Percentiles rank a stretch among this genome's conserved stretches.
These are phyloP conservation scores for Trichoderma polysporum DNA, from an alignment of 2,329 filamentous ascomycete genomes.

Conservation along the genomic window DNA sequence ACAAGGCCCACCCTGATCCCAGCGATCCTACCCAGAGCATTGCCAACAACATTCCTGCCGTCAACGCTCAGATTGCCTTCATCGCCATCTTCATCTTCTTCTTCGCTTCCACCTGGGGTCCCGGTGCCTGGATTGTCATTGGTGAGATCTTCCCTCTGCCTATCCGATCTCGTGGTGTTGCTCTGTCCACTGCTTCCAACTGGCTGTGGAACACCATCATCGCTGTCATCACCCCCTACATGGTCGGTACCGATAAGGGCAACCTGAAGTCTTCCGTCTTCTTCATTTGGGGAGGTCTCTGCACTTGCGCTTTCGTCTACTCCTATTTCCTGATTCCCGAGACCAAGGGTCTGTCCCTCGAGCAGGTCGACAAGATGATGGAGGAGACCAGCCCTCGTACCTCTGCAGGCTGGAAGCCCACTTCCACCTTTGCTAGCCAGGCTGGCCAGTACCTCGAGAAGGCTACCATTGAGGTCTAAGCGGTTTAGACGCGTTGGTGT, in stretches of 20 bases:
- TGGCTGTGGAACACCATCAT: conserved; percentile 85
- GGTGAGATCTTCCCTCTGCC: conserved; percentile 89
- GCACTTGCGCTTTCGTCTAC: conserved; percentile 60
- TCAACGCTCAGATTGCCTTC: conserved; percentile 76
- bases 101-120: conserved; percentile 88
- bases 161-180: conserved; percentile 85
- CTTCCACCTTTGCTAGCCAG: conserved; percentile 63
- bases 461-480: conserved; percentile 32
- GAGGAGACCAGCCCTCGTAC: conserved; percentile 78
- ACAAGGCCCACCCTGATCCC: conserved; percentile 49
- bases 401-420: conserved; percentile 73
- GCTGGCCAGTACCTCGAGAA: conserved; percentile 36
- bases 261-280: conserved; percentile 70
- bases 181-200: conserved; percentile 82
- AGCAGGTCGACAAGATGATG: conserved; percentile 85
- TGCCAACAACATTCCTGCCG: conserved; percentile 56
- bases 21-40: conserved; percentile 39
- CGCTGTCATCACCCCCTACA: conserved; percentile 71
- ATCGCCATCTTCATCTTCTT: conserved; percentile 92
- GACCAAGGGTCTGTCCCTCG: conserved; percentile 73
- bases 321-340: conserved; percentile 72
- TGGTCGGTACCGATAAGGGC: conserved; percentile 60
- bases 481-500: not conserved
- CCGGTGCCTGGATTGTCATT: conserved; percentile 77
- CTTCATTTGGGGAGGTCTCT: conserved; percentile 73